Conservation (phyloP, 1,284 basidiomycete genomes). For the Cryptococcus sp. region DNA sequence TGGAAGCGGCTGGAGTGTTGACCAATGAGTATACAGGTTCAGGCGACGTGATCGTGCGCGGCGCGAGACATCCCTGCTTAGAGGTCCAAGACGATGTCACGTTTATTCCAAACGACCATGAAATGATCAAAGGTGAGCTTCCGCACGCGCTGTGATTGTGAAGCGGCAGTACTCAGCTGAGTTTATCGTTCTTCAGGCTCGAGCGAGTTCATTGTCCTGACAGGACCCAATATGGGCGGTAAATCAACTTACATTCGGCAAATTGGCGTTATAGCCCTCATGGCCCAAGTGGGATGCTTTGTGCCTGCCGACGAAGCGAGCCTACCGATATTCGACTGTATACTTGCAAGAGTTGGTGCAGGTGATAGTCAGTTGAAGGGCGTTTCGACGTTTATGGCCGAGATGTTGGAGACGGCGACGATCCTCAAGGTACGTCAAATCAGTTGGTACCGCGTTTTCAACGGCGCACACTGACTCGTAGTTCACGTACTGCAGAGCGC, state of each 20-base stretch:
- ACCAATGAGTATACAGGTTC: constrained; percentile 58
- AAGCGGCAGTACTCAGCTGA: background rate
- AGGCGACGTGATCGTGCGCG: constrained; percentile 73
- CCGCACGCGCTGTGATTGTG: background rate
- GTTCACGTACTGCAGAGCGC: constrained; percentile 64
- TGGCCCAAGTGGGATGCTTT: constrained; percentile 94
- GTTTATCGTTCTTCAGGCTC: constrained; percentile 26
- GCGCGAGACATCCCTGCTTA: constrained; percentile 91
- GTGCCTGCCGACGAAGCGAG: constrained; percentile 85
- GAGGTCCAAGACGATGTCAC: constrained; percentile 94
- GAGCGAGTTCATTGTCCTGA: constrained; percentile 55
- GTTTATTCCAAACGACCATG: constrained; percentile 88
- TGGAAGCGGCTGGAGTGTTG: background rate
- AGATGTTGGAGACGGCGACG: constrained; percentile 91
- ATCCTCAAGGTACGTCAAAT: constrained; percentile 72
- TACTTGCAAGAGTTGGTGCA: constrained; percentile 93
- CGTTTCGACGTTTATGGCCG: constrained; percentile 98
- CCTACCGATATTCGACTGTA: constrained; percentile 93
- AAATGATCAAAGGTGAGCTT: constrained; percentile 40
- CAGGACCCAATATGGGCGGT: constrained; percentile 95
- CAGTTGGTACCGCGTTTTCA: background rate
- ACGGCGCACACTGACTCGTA: background rate
- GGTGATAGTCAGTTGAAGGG: constrained; percentile 98
- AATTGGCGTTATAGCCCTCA: constrained; percentile 89
- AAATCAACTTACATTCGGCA: constrained; percentile 90